Conservation (phyloP, 257 asterid species). For the Nicotiana tomentosiformis region DNA sequence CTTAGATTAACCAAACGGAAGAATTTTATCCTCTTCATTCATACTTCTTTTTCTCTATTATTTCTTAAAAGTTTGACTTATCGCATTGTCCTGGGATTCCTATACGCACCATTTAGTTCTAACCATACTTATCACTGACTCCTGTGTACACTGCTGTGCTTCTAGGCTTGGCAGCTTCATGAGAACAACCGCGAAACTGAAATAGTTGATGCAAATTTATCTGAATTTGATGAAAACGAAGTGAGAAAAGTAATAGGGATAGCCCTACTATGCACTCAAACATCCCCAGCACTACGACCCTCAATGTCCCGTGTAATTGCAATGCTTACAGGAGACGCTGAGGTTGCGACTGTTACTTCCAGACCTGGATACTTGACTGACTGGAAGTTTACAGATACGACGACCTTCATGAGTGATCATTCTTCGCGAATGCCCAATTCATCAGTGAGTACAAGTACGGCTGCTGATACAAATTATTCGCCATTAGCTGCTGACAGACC, state of each 20-base stretch:
- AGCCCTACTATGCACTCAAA: constrained; percentile 64
- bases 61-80: neutral
- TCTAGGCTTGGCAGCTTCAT: constrained; percentile 33
- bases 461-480: constrained; percentile 13
- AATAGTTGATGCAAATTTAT: constrained; percentile 38
- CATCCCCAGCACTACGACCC: constrained; percentile 48
- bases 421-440: constrained; percentile 13
- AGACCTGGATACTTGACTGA: constrained; percentile 57
- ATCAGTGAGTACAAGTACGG: constrained; percentile 11
- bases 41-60: neutral
- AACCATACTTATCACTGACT: neutral
- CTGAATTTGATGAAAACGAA: constrained; percentile 28
- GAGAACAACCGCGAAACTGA: constrained; percentile 34
- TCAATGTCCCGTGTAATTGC: constrained; percentile 65
- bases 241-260: constrained; percentile 43
- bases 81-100: neutral
- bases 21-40: neutral
- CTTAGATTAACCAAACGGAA: neutral
- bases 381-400: constrained; percentile 42
- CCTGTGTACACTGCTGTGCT: neutral
- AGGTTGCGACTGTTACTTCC: constrained; percentile 39
- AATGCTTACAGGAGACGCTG: constrained; percentile 62
- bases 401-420: constrained; percentile 21
- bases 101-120: neutral
- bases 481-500: constrained; percentile 26